A percentile compares a stretch with the other conserved stretches of the same genome.
Evolutionary conservation across 2,329 filamentous ascomycete species (phyloP).

Genomic region (Hypoxylon sp.): DNA sequence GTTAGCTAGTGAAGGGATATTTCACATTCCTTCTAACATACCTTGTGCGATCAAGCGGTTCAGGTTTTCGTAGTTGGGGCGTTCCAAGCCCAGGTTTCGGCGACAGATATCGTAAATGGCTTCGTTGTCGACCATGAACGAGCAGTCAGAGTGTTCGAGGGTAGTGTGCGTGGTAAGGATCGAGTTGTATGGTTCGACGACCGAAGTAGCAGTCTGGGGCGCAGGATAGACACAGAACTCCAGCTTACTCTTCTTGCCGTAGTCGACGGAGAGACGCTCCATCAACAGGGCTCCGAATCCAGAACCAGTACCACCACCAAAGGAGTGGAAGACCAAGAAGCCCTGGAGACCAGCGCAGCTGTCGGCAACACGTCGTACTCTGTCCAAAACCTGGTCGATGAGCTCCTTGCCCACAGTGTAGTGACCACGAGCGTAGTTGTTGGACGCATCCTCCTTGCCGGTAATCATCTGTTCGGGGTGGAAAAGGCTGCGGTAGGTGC

Average conservation of each 20-base stretch:
- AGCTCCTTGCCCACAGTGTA: slow-evolving; percentile 99
- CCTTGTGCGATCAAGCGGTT: slow-evolving; percentile 98
- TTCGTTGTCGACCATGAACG: slow-evolving; percentile 99
- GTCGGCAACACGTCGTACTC: slow-evolving; percentile 96
- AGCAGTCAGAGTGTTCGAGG: slow-evolving; percentile 99
- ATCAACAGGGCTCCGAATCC: slow-evolving; percentile 98
- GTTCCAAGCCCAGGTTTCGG: slow-evolving; percentile 96
- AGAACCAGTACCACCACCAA: slow-evolving; percentile 98
- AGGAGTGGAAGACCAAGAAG: slow-evolving; percentile 99
- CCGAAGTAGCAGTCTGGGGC: slow-evolving; percentile 95
- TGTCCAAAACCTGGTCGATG: slow-evolving; percentile 97
- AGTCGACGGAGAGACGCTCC: slow-evolving; percentile 99
- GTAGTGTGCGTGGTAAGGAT: slow-evolving; percentile 99
- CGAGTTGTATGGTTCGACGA: slow-evolving; percentile 99
- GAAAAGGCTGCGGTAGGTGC: slow-evolving; percentile 95
- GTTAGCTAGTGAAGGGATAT: slow-evolving; percentile 50
- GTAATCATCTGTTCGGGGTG: slow-evolving; percentile 99
- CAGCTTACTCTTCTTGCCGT: slow-evolving; percentile 99
- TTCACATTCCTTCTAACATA: slow-evolving; percentile 57
- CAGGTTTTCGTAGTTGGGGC: slow-evolving; percentile 98
- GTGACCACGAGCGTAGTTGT: slow-evolving; percentile 99
- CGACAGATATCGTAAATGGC: slow-evolving; percentile 99
- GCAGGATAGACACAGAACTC: slow-evolving; percentile 99
- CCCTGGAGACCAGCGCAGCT: slow-evolving; percentile 98
- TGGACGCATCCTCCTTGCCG: slow-evolving; percentile 99